Evolutionary conservation across 2,329 filamentous ascomycete genomes (phyloP), one percentile per base, ranked within the genome.

Genomic region (Harringtonia lauricola): DNA sequence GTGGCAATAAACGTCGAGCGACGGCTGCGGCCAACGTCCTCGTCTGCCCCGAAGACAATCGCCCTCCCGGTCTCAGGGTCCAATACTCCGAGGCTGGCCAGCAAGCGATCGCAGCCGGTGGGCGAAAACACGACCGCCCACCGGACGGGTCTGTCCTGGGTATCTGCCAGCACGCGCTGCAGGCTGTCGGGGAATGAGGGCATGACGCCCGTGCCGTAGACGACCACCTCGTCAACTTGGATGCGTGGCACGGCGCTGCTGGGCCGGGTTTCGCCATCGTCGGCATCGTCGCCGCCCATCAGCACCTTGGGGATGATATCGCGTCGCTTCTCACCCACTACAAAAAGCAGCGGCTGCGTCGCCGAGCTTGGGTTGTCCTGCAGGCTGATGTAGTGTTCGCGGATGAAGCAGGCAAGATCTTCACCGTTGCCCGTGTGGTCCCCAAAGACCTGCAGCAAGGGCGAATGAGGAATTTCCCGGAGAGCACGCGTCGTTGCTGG

Each of bases 261-360:
- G 17, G 39, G 2, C 8, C 21, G 1, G 15, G 24, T 13, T 4
- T 9, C 8, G 28, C 7, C 9, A 88, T 62, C 0, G 57, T 8
- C 26, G 14, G 17, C 21, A 15, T 19, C 31, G 15, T 21, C 31
- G 3, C 7, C 57, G 33, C 75, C 72, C 68, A 80, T 84, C 31
- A 96, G 66, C 2, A 77, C 86, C 53, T 76, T 85, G 2, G 92
- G 89, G 50, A 98, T 95, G 51, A 95, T 79, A 59, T 96, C 92
- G 36, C 92, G 70, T 43, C 88, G 76, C 58, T 89, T 85, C 58
- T 95, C 90, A 18, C 92, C 92, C 0, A 94, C 88, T 14, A 94
- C 73, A 59, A 96, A 98, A 1, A 96, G 65, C 6, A 96, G 60
- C 0, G 83, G 74, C 1, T 77, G 73, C 7, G 95, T 60, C 0